These are phyloP conservation scores for Hydnomerulius pinastri DNA, from an alignment of 768 basidiomycete genomes.

Conservation along the genomic window DNA sequence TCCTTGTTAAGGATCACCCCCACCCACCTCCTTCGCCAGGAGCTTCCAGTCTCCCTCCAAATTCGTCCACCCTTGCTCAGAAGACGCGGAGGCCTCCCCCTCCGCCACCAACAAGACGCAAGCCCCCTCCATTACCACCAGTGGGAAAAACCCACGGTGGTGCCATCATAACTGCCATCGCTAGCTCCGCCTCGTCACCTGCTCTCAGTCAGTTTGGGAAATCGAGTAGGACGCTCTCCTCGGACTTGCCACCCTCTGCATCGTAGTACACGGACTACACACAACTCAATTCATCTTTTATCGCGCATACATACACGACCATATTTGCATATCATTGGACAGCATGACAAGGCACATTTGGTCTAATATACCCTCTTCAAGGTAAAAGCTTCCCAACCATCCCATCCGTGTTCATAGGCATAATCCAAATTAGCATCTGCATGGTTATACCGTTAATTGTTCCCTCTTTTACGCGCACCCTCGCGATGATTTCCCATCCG, in stretches of 20 bases:
- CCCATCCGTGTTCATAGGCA: constrained; percentile 8
- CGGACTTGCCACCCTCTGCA: background rate
- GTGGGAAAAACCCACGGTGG: constrained; percentile 49
- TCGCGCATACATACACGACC: constrained; percentile 16
- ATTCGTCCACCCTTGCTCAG: constrained; percentile 20
- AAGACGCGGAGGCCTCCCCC: constrained; percentile 57
- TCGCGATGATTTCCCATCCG: background rate
- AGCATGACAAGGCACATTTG: constrained; percentile 18
- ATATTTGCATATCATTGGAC: constrained; percentile 24
- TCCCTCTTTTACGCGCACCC: background rate
- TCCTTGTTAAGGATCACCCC: constrained; percentile 18
- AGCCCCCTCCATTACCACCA: constrained; percentile 74
- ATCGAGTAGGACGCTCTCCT: constrained; percentile 6
- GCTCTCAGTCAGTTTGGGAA: constrained; percentile 18
- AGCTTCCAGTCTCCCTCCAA: constrained; percentile 17
- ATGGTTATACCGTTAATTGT: background rate
- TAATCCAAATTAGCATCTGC: constrained; percentile 4
- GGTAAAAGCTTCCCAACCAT: constrained; percentile 9
- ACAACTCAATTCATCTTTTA: constrained; percentile 7
- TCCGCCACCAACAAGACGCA: constrained; percentile 67
- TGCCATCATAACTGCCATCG: constrained; percentile 61
- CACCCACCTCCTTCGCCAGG: constrained; percentile 19
- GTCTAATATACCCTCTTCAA: constrained; percentile 13
- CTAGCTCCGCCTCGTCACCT: constrained; percentile 35
- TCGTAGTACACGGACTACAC: constrained; percentile 6